A percentile compares a stretch with the other conserved stretches of the same genome.
These are phyloP conservation scores for Carex pumila DNA, from an alignment of 176 grass and related monocot species.

Conservation along the genomic window DNA sequence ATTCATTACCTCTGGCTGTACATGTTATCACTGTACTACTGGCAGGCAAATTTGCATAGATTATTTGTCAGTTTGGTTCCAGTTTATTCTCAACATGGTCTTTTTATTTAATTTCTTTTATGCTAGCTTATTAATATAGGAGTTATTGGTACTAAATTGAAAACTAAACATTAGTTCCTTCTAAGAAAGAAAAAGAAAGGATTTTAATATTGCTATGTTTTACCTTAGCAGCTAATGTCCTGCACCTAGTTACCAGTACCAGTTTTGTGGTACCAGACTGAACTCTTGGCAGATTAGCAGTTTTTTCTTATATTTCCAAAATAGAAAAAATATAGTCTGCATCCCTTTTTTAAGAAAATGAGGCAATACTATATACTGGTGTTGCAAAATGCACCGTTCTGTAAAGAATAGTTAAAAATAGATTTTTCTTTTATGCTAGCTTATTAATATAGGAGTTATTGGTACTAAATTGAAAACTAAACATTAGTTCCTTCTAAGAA, in stretches of 20 bases:
- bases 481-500: no score
- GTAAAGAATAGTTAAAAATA: not conserved
- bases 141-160: no score
- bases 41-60: not conserved
- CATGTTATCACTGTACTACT: not conserved
- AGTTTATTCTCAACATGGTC: not conserved
- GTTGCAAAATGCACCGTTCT: not conserved
- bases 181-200: no score
- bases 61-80: not conserved
- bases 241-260: no score
- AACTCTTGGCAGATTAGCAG: not conserved
- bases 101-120: not conserved
- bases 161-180: no score
- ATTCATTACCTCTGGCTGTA: not conserved
- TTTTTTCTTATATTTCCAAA: not conserved
- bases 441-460: not conserved
- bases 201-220: no score
- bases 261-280: not conserved
- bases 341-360: not conserved
- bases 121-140: not conserved
- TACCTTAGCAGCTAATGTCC: no score
- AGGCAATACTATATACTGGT: no score
- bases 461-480: no score
- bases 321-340: not conserved
- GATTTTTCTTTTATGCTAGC: not conserved